Conservation (phyloP, 2,329 filamentous ascomycete species). For the Dactylellina cionopaga region DNA sequence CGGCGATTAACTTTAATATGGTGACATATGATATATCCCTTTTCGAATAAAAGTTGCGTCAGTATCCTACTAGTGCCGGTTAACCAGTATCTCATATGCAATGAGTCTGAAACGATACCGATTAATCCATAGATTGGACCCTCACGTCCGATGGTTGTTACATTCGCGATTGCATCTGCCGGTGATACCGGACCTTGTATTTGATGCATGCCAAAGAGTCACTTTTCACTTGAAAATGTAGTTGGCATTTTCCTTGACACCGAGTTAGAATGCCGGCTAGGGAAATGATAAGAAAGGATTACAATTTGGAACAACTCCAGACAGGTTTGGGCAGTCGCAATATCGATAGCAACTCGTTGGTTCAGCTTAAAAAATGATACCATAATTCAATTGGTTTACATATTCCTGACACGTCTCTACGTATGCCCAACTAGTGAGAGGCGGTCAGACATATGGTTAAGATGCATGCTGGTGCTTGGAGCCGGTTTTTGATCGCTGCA, state of each 20-base stretch:
- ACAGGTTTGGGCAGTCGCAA: conserved; percentile 25
- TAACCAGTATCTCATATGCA: no score
- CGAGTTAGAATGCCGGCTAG: neutral
- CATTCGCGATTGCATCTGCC: conserved; percentile 28
- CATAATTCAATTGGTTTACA: neutral
- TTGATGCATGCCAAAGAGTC: conserved; percentile 28
- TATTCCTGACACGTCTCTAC: neutral
- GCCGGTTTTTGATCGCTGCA: no score
- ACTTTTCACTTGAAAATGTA: neutral
- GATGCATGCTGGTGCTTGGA: no score
- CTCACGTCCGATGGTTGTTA: no score
- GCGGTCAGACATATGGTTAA: no score
- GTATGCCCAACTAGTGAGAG: neutral
- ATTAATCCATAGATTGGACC: no score
- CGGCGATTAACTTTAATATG: conserved; percentile 32
- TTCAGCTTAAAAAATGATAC: conserved; percentile 10
- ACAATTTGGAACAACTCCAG: conserved; percentile 19
- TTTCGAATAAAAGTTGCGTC: neutral
- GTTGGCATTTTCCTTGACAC: conserved; percentile 10
- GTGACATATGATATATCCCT: conserved; percentile 32
- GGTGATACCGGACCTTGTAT: conserved; percentile 15
- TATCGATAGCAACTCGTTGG: neutral
- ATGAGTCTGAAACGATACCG: no score
- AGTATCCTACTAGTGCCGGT: no score
- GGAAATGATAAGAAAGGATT: conserved; percentile 13